Percentiles rank a stretch among this genome's conserved stretches.
phyloP scores from a whole-genome alignment of 129 eudicot species.

The Mikania micrantha region DNA sequence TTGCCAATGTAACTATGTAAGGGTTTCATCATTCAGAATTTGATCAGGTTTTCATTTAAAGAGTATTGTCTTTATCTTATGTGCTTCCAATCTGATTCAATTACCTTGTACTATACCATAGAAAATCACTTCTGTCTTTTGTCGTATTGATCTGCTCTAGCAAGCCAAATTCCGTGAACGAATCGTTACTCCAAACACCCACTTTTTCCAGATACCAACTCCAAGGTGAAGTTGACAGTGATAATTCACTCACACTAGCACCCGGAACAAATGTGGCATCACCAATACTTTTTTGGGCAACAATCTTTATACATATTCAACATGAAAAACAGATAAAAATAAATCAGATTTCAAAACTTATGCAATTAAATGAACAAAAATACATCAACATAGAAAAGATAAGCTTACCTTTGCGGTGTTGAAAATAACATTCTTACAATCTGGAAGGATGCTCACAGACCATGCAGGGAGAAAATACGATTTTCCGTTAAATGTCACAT shows the following conservation, averaged over 20 bases:
- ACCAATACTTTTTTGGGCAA: conserved; percentile 35
- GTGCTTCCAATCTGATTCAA: too few species aligned
- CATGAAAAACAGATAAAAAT: background rate
- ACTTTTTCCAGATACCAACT: conserved; percentile 70
- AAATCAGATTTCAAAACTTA: conserved; percentile 3
- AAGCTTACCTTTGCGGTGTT: conserved; percentile 71
- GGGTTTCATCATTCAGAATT: too few species aligned
- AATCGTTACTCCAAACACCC: conserved; percentile 44
- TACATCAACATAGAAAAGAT: background rate
- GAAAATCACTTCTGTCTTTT: conserved; percentile 63
- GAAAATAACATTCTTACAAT: conserved; percentile 53
- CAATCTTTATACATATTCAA: conserved; percentile 32
- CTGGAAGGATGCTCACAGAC: conserved; percentile 92
- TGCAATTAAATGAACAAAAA: background rate
- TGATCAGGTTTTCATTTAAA: too few species aligned
- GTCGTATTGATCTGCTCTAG: conserved; percentile 76
- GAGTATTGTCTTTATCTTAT: too few species aligned
- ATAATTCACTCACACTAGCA: conserved; percentile 28
- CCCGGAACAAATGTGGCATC: conserved; percentile 24
- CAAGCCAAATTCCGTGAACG: conserved; percentile 42
- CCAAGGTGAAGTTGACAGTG: conserved; percentile 45
- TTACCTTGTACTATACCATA: conserved; percentile 84
- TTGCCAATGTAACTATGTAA: too few species aligned
- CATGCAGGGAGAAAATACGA: conserved; percentile 76
- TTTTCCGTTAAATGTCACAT: conserved; percentile 58